Base-by-base conservation (phyloP, 1,284 basidiomycete species). In the Apiotrichum sp. region DNA sequence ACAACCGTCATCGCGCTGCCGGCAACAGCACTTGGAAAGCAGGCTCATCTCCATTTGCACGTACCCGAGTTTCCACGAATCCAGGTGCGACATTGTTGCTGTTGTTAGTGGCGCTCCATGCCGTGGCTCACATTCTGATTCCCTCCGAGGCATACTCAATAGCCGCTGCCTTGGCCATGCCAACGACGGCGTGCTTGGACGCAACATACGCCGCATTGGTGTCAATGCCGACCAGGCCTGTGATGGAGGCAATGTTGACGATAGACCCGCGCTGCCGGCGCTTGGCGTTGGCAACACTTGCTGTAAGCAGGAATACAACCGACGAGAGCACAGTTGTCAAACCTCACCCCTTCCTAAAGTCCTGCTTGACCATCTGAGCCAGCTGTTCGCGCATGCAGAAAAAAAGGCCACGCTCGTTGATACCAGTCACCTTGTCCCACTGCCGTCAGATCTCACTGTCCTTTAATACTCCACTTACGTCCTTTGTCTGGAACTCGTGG, bases 381-480 rank as follows among this genome's bases (percentile, higher is more conserved):
- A 63, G 50, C 52, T 63, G 36, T 35, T 56, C 56, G 36, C 59
- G 50, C 52, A 63, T 53, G 45, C 53, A 60, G 43, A 58, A 54
- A 52, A 63, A 62, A 10, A 60, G 51, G 22, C 61, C 61, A 34
- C 47, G 53, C 53, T 62, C 47, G 43, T 70, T 70, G 35, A 70
- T 61, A 11, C 56, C 57, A 7, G 58, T 65, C 39, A 67, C 59
- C 32, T 56, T 59, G 48, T 70, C 66, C 47, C 66, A 70, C 47
- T 48, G 47, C 10, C 6, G 53, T 55, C 43, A 55, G 41, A 11
- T 41, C 34, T 45, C 57, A 54, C 8, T 10, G 43, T 9, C 65
- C 64, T 4, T 55, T 44, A 14, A 6, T 6, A 14, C n/a, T 33
- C 46, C 11, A 50, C 54, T 40, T 33, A 55, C 54, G 16, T 62